A percentile compares a stretch with the other conserved stretches of the same genome.
Evolutionary conservation across 1,139 yeast species (phyloP).

Genomic region (Yamadazyma taylorii): DNA sequence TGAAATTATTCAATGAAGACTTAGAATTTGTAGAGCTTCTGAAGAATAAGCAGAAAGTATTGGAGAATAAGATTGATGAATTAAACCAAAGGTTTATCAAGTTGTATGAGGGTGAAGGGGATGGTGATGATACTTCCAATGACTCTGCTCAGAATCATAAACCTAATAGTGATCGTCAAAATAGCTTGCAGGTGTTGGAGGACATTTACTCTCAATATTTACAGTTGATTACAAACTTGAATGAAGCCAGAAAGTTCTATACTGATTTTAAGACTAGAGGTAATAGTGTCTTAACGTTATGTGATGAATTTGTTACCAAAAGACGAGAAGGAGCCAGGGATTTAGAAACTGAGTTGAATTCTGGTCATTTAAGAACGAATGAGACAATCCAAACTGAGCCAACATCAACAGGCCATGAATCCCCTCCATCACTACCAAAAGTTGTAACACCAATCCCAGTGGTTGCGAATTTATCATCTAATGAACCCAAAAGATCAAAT

Average conservation of each 20-base stretch:
- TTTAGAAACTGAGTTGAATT: constrained; percentile 30
- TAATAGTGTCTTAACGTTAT: constrained; percentile 45
- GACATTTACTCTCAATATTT: constrained; percentile 51
- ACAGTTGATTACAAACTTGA: constrained; percentile 59
- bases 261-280: constrained; percentile 57
- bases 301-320: constrained; percentile 54
- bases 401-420: neutral
- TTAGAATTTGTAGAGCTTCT: constrained; percentile 36
- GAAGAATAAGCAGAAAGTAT: constrained; percentile 38
- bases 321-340: constrained; percentile 57
- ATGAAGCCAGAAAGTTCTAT: constrained; percentile 73
- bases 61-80: constrained; percentile 45
- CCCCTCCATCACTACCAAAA: constrained; percentile 5
- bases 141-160: constrained; percentile 9
- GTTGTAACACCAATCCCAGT: constrained; percentile 18
- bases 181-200: constrained; percentile 55
- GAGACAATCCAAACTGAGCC: constrained; percentile 3
- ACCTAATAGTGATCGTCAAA: constrained; percentile 36
- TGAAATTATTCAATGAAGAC: constrained; percentile 42
- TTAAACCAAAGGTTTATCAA: constrained; percentile 38
- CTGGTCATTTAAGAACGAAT: neutral
- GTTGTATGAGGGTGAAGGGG: constrained; percentile 16
- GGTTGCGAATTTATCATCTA: constrained; percentile 11
- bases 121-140: constrained; percentile 14
- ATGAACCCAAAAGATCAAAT: constrained; percentile 6